Base-by-base conservation (phyloP, 495 filamentous ascomycete species). In the Arthonia radiata region DNA sequence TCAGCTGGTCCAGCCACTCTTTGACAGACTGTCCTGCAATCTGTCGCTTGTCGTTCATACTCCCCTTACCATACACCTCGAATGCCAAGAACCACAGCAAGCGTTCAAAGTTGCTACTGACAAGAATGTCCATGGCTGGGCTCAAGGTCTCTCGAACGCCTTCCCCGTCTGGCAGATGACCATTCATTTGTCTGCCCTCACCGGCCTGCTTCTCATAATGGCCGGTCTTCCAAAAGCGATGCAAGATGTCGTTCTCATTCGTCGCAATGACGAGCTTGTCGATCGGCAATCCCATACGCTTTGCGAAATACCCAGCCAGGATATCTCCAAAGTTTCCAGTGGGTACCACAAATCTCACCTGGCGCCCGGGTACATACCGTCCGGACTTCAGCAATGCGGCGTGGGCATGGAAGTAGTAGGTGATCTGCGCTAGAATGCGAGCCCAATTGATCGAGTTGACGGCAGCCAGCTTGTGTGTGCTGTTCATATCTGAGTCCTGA, bases 81-180 rank as follows among this genome's bases (percentile, higher is more conserved):
- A 71, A 68, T 1, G 78, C 68, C 7, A 91, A 57, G 55, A 73
- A 91, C 83, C 83, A 93, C n/a, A 97, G 57, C 0, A 97, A 57
- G 15, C 86, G 64, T 56, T 97, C 86, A 46, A 97, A 93, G 57
- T 97, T 97, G 46, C 71, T 80, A 29, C 67, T 75, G 18, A 93
- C 80, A 8, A 94, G 59, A 29, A 93, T 93, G 45, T 94, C 86
- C 86, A 97, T 97, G 12, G 86, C 86, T 0, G 86, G 83, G 28
- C 64, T 72, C 19, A 78, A 54, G 0, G 86, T 93, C 47, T 86
- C 83, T 48, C 77, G 78, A 28, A 78, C 71, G 25, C 72, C 75
- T 19, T 60, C 59, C 15, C 67, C 70, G 36, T 77, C 69, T 3
- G 38, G 41, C 13, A 71, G 33, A 4, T 66, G 67, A 12, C 61